phyloP scores from a whole-genome alignment of 257 asterid genomes.

The Jacaranda copaia region DNA sequence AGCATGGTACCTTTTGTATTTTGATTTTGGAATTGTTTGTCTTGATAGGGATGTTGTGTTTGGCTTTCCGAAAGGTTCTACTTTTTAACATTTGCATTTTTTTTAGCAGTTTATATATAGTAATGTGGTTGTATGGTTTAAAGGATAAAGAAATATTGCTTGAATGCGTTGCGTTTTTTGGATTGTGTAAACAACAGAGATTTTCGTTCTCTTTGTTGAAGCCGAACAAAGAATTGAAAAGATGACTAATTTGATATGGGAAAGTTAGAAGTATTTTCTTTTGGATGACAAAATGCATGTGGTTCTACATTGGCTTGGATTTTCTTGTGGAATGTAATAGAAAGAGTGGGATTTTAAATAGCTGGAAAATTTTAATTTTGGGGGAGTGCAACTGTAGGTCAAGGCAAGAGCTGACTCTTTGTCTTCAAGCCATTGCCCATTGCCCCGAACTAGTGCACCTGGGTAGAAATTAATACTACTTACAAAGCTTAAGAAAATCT shows the following conservation, averaged over 20 bases:
- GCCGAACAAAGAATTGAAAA: too few relatives aligned
- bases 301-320: not conserved
- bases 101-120: not conserved
- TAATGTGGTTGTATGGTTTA: not conserved
- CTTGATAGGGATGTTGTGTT: not conserved
- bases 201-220: too few relatives aligned
- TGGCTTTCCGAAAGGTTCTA: not conserved
- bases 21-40: not conserved
- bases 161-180: not conserved
- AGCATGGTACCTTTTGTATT: slow-evolving; percentile 7
- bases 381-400: too few relatives aligned
- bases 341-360: too few relatives aligned
- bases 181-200: not conserved
- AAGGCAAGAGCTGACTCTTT: too few relatives aligned
- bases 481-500: too few relatives aligned
- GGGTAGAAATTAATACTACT: too few relatives aligned
- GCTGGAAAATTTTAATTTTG: too few relatives aligned
- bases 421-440: too few relatives aligned
- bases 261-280: not conserved
- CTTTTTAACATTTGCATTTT: not conserved
- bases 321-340: not conserved
- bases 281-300: slow-evolving; percentile 20
- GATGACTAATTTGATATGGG: not conserved
- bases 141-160: not conserved
- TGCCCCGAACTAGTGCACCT: too few relatives aligned